A percentile compares a stretch with the other conserved stretches of the same genome.
phyloP scores from a whole-genome alignment of 139 green algal genomes.

The Coelastrella sp. region DNA sequence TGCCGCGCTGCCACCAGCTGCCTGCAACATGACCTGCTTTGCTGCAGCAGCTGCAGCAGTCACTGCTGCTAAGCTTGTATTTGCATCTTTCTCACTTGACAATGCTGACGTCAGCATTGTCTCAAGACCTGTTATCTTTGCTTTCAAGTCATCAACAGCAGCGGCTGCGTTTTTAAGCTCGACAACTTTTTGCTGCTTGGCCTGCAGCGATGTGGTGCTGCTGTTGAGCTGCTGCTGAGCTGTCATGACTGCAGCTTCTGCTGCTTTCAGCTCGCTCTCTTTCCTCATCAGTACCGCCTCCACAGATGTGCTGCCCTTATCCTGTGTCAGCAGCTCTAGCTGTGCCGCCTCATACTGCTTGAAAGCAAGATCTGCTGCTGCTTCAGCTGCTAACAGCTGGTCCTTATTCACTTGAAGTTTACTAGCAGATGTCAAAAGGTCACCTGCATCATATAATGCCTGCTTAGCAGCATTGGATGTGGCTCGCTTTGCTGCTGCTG shows the following conservation, averaged over 20 bases:
- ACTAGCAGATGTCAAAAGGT: background rate
- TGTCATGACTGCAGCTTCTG: background rate
- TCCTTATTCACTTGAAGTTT: conserved; percentile 23
- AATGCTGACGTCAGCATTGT: background rate
- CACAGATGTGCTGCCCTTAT: conserved; percentile 3
- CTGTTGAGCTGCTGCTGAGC: background rate
- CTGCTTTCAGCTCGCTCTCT: background rate
- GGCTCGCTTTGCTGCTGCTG: background rate
- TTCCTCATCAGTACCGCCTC: background rate
- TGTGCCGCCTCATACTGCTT: conserved; percentile 26
- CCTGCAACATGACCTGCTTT: background rate
- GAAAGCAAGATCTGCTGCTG: conserved; percentile 32
- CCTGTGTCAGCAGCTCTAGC: background rate
- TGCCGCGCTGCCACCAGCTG: background rate
- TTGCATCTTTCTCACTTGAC: background rate
- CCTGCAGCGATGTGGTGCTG: background rate
- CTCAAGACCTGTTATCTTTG: background rate
- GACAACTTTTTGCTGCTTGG: background rate
- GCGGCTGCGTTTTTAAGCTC: background rate
- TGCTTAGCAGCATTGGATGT: conserved; percentile 5
- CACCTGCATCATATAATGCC: background rate
- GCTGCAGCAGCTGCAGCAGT: background rate
- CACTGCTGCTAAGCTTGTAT: background rate
- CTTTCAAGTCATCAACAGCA: background rate
- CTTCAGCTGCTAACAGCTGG: conserved; percentile 11